Percentiles rank a stretch among this genome's conserved stretches.
These are phyloP conservation scores for Zizania latifolia DNA, from an alignment of 176 grass and related monocot species.

Conservation along the genomic window DNA sequence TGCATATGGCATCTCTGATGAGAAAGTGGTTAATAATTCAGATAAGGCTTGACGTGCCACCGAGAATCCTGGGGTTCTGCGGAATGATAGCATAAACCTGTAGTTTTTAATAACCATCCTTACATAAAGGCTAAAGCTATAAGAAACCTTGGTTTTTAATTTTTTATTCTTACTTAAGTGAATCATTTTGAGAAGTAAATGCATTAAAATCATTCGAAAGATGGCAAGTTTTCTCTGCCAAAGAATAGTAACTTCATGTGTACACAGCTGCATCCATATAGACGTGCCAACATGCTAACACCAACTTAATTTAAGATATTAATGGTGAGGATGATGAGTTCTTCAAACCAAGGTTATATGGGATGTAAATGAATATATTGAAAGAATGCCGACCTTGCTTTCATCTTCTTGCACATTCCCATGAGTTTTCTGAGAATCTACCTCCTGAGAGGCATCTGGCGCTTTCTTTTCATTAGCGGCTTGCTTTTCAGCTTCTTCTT, in stretches of 20 bases:
- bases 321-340: neutral
- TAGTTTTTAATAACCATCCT: neutral
- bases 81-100: neutral
- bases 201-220: neutral
- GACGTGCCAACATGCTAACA: neutral
- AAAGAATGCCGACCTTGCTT: constrained; percentile 46
- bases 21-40: neutral
- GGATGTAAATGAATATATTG: constrained; percentile 13
- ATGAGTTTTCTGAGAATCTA: constrained; percentile 32
- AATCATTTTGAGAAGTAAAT: constrained; percentile 13
- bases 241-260: neutral
- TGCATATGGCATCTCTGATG: neutral
- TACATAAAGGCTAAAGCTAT: neutral
- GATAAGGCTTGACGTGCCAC: neutral
- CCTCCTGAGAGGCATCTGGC: constrained; percentile 38
- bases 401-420: constrained; percentile 37
- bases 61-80: neutral
- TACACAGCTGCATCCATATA: constrained; percentile 7
- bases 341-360: neutral
- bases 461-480: constrained; percentile 36
- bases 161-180: neutral
- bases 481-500: constrained; percentile 72
- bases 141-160: neutral
- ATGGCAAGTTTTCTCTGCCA: neutral
- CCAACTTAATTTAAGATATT: constrained; percentile 13